Base-by-base conservation (phyloP, 768 basidiomycete species). In the Tricholoma flavovirens region DNA sequence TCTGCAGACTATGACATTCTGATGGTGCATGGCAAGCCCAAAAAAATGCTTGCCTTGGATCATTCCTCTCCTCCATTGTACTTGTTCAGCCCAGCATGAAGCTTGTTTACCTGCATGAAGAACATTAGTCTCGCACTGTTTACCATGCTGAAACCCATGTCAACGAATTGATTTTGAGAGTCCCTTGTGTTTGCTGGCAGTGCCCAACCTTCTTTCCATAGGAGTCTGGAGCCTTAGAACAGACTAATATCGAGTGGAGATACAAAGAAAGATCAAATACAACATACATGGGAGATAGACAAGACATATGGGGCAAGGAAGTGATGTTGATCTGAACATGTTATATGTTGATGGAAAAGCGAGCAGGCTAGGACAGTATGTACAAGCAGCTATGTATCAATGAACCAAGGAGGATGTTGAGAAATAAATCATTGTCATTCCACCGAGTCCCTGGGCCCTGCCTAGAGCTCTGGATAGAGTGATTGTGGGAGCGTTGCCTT, bases 61-160 rank as follows among this genome's bases (percentile, higher is more conserved):
- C 24, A 35, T 45, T 45, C 35, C 24, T 38, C 51, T 42, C 43
- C 51, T 36, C 43, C 19, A 24, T 46, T 53, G 24, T 29, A 22
- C 51, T 26, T 51, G 51, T 26, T 24, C 56, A 21, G 43, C 51
- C 5, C 35, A 14, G 14, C 33, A 19, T 19, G 24, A 30, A 46
- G 51, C 29, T 49, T 57, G 56, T n/a, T 57, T 57, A 14, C 56
- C 56, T 22, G 56, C 49, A 51, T 46, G 45, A 14, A 46, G 11
- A 26, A 46, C 11, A 14, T 46, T 46, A 46, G 45, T 46, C 45
- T 46, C 24, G 14, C 45, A n/a, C 11, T 46, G 45, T 46, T 46
- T 46, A 14, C 45, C 45, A 46, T 46, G 45, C 45, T 26, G 45
- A 36, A 51, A 51, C 11, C 45, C 24, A 14, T 46, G 45, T 46